Evolutionary conservation across 2,329 filamentous ascomycete genomes (phyloP).

Genomic region (Monilinia aucupariae): DNA sequence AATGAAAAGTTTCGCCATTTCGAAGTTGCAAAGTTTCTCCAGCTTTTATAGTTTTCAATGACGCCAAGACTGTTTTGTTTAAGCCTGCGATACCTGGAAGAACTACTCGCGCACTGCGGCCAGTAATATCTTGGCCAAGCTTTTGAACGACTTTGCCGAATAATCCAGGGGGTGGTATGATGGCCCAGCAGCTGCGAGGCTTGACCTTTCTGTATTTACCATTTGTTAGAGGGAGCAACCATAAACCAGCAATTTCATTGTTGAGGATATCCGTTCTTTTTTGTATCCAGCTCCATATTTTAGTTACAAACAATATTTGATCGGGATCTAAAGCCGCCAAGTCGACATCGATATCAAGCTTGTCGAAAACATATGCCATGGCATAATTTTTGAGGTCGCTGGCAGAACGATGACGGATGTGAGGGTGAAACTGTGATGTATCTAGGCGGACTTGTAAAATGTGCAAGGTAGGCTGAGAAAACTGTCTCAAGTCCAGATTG

Average conservation of each 20-base stretch:
- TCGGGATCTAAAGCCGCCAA: slow-evolving; percentile 13
- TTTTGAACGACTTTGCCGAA: background rate
- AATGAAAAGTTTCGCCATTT: background rate
- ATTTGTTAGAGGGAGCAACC: slow-evolving; percentile 31
- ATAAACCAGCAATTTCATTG: slow-evolving; percentile 22
- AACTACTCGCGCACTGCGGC: background rate
- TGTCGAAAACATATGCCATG: slow-evolving; percentile 17
- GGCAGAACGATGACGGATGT: slow-evolving; percentile 23
- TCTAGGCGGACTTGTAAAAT: slow-evolving; percentile 18
- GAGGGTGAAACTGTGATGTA: slow-evolving; percentile 13
- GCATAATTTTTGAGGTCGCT: slow-evolving; percentile 21
- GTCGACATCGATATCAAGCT: too few relatives aligned
- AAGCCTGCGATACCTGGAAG: background rate
- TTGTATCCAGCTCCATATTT: slow-evolving; percentile 24
- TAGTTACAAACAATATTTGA: slow-evolving; percentile 15
- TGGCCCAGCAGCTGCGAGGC: slow-evolving; percentile 5
- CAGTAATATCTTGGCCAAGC: background rate
- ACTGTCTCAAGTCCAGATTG: too few relatives aligned
- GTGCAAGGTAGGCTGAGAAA: too few relatives aligned
- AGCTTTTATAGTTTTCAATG: background rate
- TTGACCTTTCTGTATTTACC: slow-evolving; percentile 25
- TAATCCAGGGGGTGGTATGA: background rate
- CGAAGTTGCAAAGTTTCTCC: background rate
- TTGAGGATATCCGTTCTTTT: slow-evolving; percentile 18
- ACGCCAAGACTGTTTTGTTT: background rate